Conservation (phyloP, 805 yeast species). For the Saturnispora gosingensis region DNA sequence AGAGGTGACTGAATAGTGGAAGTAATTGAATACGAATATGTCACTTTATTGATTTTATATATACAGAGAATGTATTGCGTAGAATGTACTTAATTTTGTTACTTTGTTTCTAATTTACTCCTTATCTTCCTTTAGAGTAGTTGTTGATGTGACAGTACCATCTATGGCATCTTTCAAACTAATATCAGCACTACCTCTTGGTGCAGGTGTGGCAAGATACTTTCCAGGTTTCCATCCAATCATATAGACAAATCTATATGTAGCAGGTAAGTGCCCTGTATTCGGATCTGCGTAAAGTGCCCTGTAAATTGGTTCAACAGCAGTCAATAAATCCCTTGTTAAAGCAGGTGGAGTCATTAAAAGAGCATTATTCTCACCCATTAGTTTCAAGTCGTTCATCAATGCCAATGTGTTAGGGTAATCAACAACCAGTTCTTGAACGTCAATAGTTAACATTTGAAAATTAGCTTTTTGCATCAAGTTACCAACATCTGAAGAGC, state of each 20-base stretch:
- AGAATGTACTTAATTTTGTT: background rate
- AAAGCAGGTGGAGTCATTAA: constrained; percentile 30
- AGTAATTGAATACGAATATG: background rate
- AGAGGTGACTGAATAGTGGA: background rate
- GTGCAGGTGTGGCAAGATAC: constrained; percentile 61
- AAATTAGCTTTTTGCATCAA: constrained; percentile 68
- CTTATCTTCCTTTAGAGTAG: constrained; percentile 15
- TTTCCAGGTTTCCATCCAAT: constrained; percentile 82
- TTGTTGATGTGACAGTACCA: constrained; percentile 10
- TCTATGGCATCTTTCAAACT: constrained; percentile 53
- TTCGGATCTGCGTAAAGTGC: constrained; percentile 56
- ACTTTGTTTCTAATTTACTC: background rate
- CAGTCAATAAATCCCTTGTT: constrained; percentile 57
- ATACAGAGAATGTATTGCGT: background rate
- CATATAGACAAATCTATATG: constrained; percentile 71
- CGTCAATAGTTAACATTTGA: constrained; percentile 72
- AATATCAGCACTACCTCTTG: constrained; percentile 63
- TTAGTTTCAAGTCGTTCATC: constrained; percentile 60
- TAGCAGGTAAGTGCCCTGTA: constrained; percentile 58
- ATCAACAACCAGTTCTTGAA: constrained; percentile 72
- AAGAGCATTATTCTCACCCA: constrained; percentile 77
- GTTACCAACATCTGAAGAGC: constrained; percentile 65
- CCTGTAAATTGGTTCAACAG: constrained; percentile 67
- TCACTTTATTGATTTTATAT: background rate
- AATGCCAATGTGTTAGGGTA: constrained; percentile 65